Percentiles rank a stretch among this genome's conserved stretches.
phyloP scores from a whole-genome alignment of 768 basidiomycete genomes.

The Suillus bovinus region DNA sequence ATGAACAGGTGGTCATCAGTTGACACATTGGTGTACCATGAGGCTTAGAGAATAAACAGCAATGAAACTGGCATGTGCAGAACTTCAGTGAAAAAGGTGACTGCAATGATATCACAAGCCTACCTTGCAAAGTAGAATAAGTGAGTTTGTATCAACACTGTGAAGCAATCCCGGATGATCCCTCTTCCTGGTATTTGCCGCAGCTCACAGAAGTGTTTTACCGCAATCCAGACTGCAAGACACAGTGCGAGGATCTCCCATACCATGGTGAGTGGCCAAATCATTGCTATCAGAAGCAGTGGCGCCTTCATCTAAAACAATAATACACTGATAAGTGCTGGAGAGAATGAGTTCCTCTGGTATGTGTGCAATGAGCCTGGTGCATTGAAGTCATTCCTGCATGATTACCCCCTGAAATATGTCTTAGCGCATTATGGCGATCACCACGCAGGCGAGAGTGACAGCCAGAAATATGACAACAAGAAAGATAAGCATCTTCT shows the following conservation, averaged over 20 bases:
- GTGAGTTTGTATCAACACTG: background rate
- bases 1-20: background rate
- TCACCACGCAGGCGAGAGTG: background rate
- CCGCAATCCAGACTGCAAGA: background rate
- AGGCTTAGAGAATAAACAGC: background rate
- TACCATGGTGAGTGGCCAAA: background rate
- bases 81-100: background rate
- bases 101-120: background rate
- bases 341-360: background rate
- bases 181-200: background rate
- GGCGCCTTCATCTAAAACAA: background rate
- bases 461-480: background rate
- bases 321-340: background rate
- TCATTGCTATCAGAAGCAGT: background rate
- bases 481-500: background rate
- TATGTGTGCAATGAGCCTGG: background rate
- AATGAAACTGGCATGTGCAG: background rate
- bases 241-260: background rate
- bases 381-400: background rate
- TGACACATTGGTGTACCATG: background rate
- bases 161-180: background rate
- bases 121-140: background rate
- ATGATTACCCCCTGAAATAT: background rate
- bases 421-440: background rate
- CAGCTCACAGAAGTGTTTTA: background rate